Evolutionary conservation across 257 asterid genomes (phyloP), one percentile per base, ranked within the genome.

Genomic region (Haberlea rhodopensis): DNA sequence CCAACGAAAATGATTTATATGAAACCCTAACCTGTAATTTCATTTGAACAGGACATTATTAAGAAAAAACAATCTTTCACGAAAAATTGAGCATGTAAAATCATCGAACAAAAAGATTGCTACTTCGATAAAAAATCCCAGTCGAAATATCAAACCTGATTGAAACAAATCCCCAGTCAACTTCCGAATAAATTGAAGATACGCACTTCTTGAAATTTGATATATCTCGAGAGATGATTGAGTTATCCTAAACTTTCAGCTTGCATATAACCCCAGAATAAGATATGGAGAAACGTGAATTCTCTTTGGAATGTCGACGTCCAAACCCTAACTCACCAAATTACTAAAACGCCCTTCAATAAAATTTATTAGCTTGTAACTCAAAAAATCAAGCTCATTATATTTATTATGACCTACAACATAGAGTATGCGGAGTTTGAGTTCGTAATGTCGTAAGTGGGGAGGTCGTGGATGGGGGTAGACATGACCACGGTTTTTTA

Each of bases 41-140:
- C 18, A 26, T 27, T 11, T 59, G 22, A 8, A 57, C 8, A 23
- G 34, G 6, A 28, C 21, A 8, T 29, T 13, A 29, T 27, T n/a
- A 21, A 26, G n/a, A n/a, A n/a, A 37, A 46, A 28, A 49, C 46
- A 53, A 24, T 46, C 2, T 40, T 40, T 40, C 49, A 43, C 51
- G 26, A 58, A 48, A 6, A 49, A 8, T 9, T 29, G 1, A 29
- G 28, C 16, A 13, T 2, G 0, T 26, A 54, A 32, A 53, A 21
- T 22, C 29, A 16, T 21, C 21, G 1, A 56, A 29, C 1, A 28
- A 48, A 18, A 11, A 53, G 62, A 60, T 9, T 26, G 20, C 15
- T 20, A 13, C 49, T 4, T 66, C 37, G 24, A 21, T 10, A 48
- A 60, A 48, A 65, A 77, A 62, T 71, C 77, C 79, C 63, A 66